Evolutionary conservation across 768 basidiomycete genomes (phyloP).

Genomic region (Tulasnella sp.): DNA sequence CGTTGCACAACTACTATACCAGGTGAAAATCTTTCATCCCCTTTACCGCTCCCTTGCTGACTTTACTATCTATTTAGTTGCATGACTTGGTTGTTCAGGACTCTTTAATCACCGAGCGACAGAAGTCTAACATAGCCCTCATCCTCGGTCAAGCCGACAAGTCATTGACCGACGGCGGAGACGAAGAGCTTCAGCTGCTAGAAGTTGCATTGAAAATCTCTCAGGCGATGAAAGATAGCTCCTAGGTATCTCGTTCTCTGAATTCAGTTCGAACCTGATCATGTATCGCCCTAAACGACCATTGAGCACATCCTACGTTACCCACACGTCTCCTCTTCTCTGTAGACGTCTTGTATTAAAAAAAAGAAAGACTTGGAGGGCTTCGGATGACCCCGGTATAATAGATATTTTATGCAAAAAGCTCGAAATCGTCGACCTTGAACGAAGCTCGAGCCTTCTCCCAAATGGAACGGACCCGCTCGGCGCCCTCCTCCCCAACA

Average conservation of each 20-base stretch:
- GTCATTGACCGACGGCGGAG: conserved; percentile 90
- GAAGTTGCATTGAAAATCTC: conserved; percentile 79
- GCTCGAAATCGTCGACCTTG: conserved; percentile 57
- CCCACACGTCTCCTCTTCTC: background rate
- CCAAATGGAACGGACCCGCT: conserved; percentile 47
- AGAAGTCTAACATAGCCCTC: conserved; percentile 76
- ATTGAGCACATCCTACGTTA: background rate
- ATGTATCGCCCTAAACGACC: background rate
- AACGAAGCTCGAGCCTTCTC: conserved; percentile 54
- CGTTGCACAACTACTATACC: conserved; percentile 79
- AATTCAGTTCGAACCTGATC: background rate
- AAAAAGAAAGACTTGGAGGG: background rate
- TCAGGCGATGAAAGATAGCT: conserved; percentile 40
- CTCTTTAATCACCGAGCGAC: conserved; percentile 69
- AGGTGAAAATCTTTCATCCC: conserved; percentile 50
- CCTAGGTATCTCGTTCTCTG: background rate
- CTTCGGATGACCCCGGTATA: background rate
- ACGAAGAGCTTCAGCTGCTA: conserved; percentile 93
- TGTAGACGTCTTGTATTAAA: background rate
- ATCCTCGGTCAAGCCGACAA: conserved; percentile 95
- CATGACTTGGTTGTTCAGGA: conserved; percentile 88
- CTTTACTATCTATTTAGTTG: conserved; percentile 53
- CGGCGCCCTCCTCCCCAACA: conserved; percentile 41
- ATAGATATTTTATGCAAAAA: conserved; percentile 48
- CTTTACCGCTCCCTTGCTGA: conserved; percentile 36